A percentile compares a stretch with the other conserved stretches of the same genome.
phyloP scores from a whole-genome alignment of 2,329 filamentous ascomycete genomes.

The Shiraia bambusicola region DNA sequence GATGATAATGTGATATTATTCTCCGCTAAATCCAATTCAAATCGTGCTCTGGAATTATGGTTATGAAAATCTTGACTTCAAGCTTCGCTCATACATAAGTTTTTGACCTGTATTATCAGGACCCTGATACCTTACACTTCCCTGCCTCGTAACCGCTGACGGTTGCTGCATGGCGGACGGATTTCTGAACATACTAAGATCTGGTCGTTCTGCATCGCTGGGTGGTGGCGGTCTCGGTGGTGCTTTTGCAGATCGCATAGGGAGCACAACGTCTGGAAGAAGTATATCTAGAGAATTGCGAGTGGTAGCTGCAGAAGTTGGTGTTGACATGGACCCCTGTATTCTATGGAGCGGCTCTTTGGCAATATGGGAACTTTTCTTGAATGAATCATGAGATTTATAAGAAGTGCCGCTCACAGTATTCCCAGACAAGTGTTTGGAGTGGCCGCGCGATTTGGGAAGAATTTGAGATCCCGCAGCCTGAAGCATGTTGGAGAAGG shows the following conservation, averaged over 20 bases:
- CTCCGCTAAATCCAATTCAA: too few relatives aligned
- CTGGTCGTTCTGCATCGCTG: conserved; percentile 20
- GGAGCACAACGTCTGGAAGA: conserved; percentile 14
- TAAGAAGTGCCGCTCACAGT: conserved; percentile 25
- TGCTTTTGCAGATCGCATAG: conserved; percentile 5
- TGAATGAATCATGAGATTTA: conserved; percentile 11
- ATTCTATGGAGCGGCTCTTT: conserved; percentile 17
- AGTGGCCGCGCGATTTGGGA: conserved; percentile 5
- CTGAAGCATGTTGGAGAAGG: conserved; percentile 14
- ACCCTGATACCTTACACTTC: not conserved
- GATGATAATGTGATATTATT: too few relatives aligned
- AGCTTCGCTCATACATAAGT: too few relatives aligned
- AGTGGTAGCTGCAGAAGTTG: conserved; percentile 5
- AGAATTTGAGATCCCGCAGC: conserved; percentile 7
- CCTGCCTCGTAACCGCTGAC: conserved; percentile 10
- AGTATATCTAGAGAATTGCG: conserved; percentile 8
- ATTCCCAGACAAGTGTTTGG: conserved; percentile 22
- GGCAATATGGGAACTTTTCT: conserved; percentile 6
- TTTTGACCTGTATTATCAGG: not conserved
- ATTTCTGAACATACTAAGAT: conserved; percentile 21
- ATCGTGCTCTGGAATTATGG: too few relatives aligned
- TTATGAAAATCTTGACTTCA: too few relatives aligned
- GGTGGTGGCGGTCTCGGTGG: conserved; percentile 25
- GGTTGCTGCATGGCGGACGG: conserved; percentile 9
- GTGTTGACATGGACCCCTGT: conserved; percentile 20